Conservation (phyloP, 352 stramenopile species). For the Phytophthora citrophthora region DNA sequence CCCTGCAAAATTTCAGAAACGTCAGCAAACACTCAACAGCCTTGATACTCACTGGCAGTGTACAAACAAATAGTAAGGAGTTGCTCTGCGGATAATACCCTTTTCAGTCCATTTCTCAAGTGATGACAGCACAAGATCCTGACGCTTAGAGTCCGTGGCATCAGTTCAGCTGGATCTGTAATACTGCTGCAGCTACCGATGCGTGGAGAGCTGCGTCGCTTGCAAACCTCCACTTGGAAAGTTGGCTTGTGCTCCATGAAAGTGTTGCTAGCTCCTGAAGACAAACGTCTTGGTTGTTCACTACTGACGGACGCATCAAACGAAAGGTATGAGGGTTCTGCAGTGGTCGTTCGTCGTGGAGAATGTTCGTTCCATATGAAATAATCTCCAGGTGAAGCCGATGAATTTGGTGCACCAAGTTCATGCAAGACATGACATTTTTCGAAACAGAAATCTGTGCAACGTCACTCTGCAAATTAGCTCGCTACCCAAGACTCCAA, state of each 20-base stretch:
- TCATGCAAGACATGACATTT: no score
- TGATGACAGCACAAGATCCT: conserved; percentile 7
- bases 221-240: conserved; percentile 31
- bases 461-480: no score
- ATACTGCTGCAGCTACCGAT: conserved; percentile 25
- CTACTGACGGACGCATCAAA: no score
- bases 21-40: conserved; percentile 26
- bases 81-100: conserved; percentile 39
- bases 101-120: conserved; percentile 14
- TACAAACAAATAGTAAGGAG: conserved; percentile 22
- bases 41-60: neutral
- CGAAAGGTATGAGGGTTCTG: no score
- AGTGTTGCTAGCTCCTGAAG: no score
- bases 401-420: no score
- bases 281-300: no score
- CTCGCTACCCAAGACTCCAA: no score
- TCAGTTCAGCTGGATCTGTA: conserved; percentile 15
- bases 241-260: conserved; percentile 13
- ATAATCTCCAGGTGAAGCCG: no score
- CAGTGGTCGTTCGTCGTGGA: no score
- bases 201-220: conserved; percentile 38
- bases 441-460: no score
- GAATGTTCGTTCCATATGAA: no score
- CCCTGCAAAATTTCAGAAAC: conserved; percentile 42
- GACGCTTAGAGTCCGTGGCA: neutral